Base-by-base conservation (phyloP, 1,284 basidiomycete genomes). In the Trametes polyzona region DNA sequence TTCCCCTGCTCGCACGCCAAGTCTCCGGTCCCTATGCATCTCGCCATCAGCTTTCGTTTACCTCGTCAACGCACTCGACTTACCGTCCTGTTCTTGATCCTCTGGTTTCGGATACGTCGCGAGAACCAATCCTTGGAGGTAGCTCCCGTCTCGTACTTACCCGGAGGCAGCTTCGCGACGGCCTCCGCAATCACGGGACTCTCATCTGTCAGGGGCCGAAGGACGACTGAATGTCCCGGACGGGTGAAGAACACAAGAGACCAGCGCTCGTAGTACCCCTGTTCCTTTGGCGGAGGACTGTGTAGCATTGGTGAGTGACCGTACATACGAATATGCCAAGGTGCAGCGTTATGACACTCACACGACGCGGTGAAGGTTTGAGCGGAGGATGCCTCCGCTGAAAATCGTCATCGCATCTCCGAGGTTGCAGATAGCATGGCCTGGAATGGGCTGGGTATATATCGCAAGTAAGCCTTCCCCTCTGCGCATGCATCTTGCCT, bases 341-440 rank as follows among this genome's bases (percentile, higher is more conserved):
- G 2, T 21, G 47, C 26, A 42, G 9, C n/a, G 24, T 21, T 7
- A 10, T 47, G 3, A 30, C 11, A 21, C 71, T 46, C 44, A 70
- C 72, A 75, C 68, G 37, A 73, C 73, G 21, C 72, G 72, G 60
- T 76, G 73, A 37, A 76, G 61, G 59, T 76, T 75, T 5, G 73
- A 73, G 24, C 68, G 65, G 23, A 79, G 62, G 33, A 78, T 71
- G 6, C 76, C 76, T 1, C 73, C 75, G 44, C 73, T 77, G 66
- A 78, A 76, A 44, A 76, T 72, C 12, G 75, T 61, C 70, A 78
- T 69, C 0, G 77, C 74, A 50, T 78, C 76, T 23, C 77, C 75
- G n/a, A 77, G 63, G 52, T 77, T 77, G 64, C 75, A 74, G 52
- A 77, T 69, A 0, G 73, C 72, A 21, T 71, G 70, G n/a, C 69